Conservation (phyloP, 805 yeast genomes). For the Ogataea ramenticola region DNA sequence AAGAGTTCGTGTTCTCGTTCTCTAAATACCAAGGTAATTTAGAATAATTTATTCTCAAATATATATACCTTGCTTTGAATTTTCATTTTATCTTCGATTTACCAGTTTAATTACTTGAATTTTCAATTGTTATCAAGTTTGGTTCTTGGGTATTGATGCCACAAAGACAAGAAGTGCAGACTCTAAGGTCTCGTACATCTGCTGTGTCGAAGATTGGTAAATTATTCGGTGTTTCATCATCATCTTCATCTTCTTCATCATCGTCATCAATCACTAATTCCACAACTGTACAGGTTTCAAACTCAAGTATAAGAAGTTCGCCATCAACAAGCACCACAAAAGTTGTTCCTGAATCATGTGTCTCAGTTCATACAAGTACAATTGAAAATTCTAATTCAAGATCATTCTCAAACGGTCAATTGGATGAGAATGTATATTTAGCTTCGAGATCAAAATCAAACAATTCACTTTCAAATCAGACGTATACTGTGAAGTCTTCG, state of each 20-base stretch:
- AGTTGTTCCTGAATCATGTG: too few species aligned
- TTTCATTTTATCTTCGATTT: too few species aligned
- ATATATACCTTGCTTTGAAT: too few species aligned
- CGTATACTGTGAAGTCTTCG: neutral
- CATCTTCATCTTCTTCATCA: neutral
- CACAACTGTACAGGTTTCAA: neutral
- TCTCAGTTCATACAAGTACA: too few species aligned
- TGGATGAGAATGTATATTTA: neutral
- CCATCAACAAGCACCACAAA: too few species aligned
- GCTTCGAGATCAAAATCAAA: neutral
- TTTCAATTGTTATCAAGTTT: too few species aligned
- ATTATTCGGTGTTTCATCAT: slow-evolving; percentile 14
- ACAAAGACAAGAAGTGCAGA: neutral
- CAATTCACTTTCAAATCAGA: neutral
- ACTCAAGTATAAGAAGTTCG: neutral
- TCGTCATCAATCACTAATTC: neutral
- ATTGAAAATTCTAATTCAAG: neutral
- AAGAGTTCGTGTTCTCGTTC: neutral
- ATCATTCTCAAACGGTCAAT: neutral
- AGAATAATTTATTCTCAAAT: too few species aligned
- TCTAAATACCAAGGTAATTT: neutral
- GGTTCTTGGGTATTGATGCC: too few species aligned
- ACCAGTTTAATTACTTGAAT: too few species aligned
- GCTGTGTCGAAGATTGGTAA: slow-evolving; percentile 14
- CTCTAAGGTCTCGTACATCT: neutral